A percentile compares a stretch with the other conserved stretches of the same genome.
Evolutionary conservation across 164 flowering plant genomes (phyloP).

Genomic region (Cinnamomum micranthum): DNA sequence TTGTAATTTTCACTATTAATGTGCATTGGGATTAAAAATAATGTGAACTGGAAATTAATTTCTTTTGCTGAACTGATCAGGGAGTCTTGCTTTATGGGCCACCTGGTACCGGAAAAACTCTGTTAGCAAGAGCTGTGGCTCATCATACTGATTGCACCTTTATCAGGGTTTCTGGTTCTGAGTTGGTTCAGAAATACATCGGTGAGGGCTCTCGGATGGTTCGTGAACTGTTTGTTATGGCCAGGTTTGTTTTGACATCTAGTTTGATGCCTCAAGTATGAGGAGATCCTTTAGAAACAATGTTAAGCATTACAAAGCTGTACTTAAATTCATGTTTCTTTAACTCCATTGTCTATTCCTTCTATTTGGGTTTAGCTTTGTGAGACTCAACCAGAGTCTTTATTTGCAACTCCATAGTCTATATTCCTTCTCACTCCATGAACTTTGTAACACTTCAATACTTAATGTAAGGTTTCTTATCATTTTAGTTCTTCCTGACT

Average conservation of each 20-base stretch:
- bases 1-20: neutral
- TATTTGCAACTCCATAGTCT: no score
- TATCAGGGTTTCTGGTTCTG: conserved; percentile 93
- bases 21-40: neutral
- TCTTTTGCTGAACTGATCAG: conserved; percentile 21
- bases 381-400: no score
- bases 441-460: no score
- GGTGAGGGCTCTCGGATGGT: conserved; percentile 99
- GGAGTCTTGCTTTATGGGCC: conserved; percentile 98
- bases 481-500: no score
- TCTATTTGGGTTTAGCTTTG: no score
- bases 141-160: conserved; percentile 96
- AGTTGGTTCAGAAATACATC: conserved; percentile 90
- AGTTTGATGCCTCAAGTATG: neutral
- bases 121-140: conserved; percentile 94
- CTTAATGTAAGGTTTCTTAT: no score
- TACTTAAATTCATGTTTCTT: no score
- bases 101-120: conserved; percentile 97
- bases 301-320: neutral
- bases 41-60: no score
- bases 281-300: neutral
- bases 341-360: no score
- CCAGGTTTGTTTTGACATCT: conserved; percentile 47
- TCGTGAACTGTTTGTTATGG: conserved; percentile 97
- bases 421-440: no score